Conservation (phyloP, 192 early-diverging fungal species). For the Umbelopsis isabellina region DNA sequence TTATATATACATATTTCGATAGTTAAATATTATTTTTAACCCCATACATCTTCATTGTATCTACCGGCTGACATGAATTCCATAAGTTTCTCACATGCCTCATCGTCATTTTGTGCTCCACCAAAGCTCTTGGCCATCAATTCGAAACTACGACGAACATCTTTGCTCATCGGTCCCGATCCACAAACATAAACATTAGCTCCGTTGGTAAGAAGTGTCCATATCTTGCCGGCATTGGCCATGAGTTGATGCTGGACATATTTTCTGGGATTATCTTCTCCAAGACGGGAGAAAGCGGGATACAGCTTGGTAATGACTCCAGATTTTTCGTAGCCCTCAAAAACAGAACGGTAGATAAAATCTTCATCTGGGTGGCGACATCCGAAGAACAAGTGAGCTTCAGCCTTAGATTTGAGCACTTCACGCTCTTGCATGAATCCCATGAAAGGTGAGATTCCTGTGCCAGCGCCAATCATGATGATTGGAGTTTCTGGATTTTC, state of each 20-base stretch:
- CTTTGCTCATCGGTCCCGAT: constrained; percentile 31
- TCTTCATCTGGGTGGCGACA: constrained; percentile 73
- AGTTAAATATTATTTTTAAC: constrained; percentile 3
- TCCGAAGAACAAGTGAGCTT: constrained; percentile 76
- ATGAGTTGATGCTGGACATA: constrained; percentile 42
- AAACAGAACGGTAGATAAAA: constrained; percentile 69
- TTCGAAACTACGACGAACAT: constrained; percentile 34
- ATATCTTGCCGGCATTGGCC: constrained; percentile 31
- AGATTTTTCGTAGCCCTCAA: constrained; percentile 48
- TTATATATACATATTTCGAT: not conserved
- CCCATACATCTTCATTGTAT: constrained; percentile 45
- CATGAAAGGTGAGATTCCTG: constrained; percentile 91
- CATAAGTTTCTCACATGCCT: constrained; percentile 13
- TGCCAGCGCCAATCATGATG: constrained; percentile 91
- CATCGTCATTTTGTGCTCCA: constrained; percentile 23
- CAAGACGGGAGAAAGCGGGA: constrained; percentile 67
- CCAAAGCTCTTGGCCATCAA: constrained; percentile 33
- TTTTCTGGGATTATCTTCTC: constrained; percentile 50
- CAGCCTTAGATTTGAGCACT: constrained; percentile 8
- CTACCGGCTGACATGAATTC: constrained; percentile 16
- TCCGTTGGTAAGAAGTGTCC: constrained; percentile 25
- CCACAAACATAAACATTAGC: constrained; percentile 37
- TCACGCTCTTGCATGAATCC: constrained; percentile 69
- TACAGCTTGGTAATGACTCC: constrained; percentile 62
- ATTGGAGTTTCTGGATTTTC: constrained; percentile 59